phyloP scores from a whole-genome alignment of 2,329 filamentous ascomycete genomes.

The Xylariales sp. region DNA sequence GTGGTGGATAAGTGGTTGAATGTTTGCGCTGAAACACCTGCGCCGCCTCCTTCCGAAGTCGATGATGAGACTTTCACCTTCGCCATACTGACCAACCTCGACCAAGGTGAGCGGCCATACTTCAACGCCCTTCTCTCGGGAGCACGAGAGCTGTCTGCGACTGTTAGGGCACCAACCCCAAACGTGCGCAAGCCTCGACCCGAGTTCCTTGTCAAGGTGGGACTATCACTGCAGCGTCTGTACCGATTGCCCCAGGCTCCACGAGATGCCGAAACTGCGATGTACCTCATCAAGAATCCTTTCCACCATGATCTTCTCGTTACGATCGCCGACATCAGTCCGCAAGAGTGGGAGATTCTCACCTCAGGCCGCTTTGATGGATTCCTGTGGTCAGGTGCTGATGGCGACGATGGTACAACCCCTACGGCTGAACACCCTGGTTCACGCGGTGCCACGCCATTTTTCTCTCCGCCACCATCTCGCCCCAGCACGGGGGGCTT shows the following conservation, averaged over 20 bases:
- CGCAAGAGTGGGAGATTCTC: slow-evolving; percentile 94
- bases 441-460: slow-evolving; percentile 52
- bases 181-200: slow-evolving; percentile 56
- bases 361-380: slow-evolving; percentile 92
- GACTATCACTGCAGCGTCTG: slow-evolving; percentile 75
- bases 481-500: slow-evolving; percentile 32
- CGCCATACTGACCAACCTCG: slow-evolving; percentile 85
- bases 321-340: slow-evolving; percentile 81
- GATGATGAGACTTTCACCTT: slow-evolving; percentile 93
- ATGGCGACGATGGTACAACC: slow-evolving; percentile 44
- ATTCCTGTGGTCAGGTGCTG: slow-evolving; percentile 90
- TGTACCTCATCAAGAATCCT: slow-evolving; percentile 81
- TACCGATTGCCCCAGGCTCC: slow-evolving; percentile 72
- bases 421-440: slow-evolving; percentile 35
- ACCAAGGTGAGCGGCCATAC: slow-evolving; percentile 67
- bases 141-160: slow-evolving; percentile 50
- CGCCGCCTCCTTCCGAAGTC: slow-evolving; percentile 77
- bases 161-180: slow-evolving; percentile 65
- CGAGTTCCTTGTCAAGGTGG: slow-evolving; percentile 70
- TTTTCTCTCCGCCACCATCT: slow-evolving; percentile 35
- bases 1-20: slow-evolving; percentile 88
- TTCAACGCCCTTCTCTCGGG: slow-evolving; percentile 77
- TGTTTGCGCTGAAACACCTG: slow-evolving; percentile 69
- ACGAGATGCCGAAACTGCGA: slow-evolving; percentile 78
- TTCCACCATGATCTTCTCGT: slow-evolving; percentile 80